Evolutionary conservation across 2,329 filamentous ascomycete genomes (phyloP), one percentile per base, ranked within the genome.

Genomic region (Cryphonectria japonica): DNA sequence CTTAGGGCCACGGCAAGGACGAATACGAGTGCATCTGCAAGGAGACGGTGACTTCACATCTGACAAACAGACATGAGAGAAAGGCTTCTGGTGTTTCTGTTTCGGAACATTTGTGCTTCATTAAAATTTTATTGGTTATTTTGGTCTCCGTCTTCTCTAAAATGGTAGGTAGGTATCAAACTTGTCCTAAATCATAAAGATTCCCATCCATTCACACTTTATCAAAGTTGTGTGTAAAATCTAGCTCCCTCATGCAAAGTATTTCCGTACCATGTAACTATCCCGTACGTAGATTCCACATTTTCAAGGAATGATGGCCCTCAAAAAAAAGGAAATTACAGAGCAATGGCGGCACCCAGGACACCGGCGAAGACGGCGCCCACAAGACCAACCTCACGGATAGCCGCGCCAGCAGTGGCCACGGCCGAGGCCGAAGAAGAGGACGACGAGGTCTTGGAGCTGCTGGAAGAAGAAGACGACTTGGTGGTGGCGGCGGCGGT

Each of bases 361-460:
- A 71, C 69, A 37, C 69, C 69, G 32, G 66, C 71, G 22, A 72
- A 62, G 52, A 72, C 66, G 14, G 66, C 71, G 26, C 71, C 71
- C 2, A 68, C 46, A 7, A 71, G 46, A 6, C 69, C 71, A 6
- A 32, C 43, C 69, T 71, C 71, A 8, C 69, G 71, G 3, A 64
- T 13, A 14, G 69, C 54, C 14, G 69, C 71, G 29, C 68, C 70
- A 39, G 70, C 70, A 1, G 70, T 71, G 43, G 50, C 60, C 11
- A 8, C 54, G n/a, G 63, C 69, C 34, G 69, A 63, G 34, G 64
- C 34, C 2, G 60, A 62, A 19, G 59, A 43, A 13, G 61, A 64
- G 39, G 61, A 39, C 22, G 61, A 43, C 61, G 37, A 29, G 37
- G 67, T 57, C n/a, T 39, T 39, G 11, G 69, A 71, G 69, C 22